These are phyloP conservation scores for Amauroascus verrucosus DNA, from an alignment of 2,329 filamentous ascomycete genomes.

Conservation along the genomic window DNA sequence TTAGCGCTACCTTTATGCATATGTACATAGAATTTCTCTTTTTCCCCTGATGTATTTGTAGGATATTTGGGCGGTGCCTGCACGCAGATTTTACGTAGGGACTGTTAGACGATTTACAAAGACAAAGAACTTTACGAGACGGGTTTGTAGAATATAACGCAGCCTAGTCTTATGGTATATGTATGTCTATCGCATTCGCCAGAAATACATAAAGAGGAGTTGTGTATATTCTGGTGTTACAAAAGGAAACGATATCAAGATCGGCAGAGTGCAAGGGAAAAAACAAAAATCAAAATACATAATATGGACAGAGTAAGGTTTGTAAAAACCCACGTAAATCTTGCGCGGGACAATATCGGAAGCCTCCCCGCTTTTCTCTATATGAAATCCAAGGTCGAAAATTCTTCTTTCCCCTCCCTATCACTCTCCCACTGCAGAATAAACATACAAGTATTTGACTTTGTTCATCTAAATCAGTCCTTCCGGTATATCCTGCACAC, in stretches of 20 bases:
- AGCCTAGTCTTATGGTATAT: background rate
- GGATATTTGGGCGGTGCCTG: background rate
- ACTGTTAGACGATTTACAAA: too few relatives aligned
- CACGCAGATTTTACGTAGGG: background rate
- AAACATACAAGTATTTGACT: conserved; percentile 6
- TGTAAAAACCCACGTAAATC: background rate
- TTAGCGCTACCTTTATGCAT: background rate
- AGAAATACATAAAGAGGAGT: background rate
- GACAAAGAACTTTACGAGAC: too few relatives aligned
- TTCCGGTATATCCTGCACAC: background rate
- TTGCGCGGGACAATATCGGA: background rate
- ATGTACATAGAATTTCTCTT: background rate
- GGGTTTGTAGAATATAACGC: background rate
- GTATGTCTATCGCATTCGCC: background rate
- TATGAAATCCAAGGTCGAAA: conserved; percentile 14
- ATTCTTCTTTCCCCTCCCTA: background rate
- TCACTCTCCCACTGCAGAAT: conserved; percentile 4
- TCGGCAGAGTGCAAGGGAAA: background rate
- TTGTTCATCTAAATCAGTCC: background rate
- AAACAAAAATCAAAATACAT: conserved; percentile 13
- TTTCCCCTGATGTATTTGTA: background rate
- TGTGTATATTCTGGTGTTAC: conserved; percentile 10
- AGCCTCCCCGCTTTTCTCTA: conserved; percentile 9
- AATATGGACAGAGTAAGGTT: conserved; percentile 11
- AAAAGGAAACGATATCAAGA: conserved; percentile 1